Conservation (phyloP, 148 eudicot genomes). For the Chenopodium quinoa region DNA sequence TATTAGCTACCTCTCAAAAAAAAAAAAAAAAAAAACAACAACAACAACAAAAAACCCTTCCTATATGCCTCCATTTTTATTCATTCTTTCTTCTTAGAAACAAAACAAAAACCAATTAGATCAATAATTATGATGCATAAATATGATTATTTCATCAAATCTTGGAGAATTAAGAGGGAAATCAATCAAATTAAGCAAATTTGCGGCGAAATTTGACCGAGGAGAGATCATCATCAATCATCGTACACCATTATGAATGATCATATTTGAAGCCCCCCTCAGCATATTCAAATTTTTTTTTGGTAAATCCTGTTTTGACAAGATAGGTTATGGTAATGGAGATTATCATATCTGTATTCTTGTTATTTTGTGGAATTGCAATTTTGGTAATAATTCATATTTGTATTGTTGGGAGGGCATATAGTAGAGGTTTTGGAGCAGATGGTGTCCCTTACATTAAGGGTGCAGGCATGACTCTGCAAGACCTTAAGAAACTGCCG, state of each 20-base stretch:
- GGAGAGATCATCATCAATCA: neutral
- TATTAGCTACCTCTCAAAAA: neutral
- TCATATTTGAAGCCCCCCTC: too few species aligned
- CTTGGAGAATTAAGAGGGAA: constrained; percentile 7
- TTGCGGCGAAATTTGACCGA: neutral
- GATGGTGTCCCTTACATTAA: constrained; percentile 23
- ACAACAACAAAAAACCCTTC: neutral
- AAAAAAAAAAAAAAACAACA: neutral
- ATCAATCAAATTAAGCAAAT: neutral
- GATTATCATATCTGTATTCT: constrained; percentile 31
- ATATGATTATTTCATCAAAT: constrained; percentile 1
- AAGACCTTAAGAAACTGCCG: constrained; percentile 61
- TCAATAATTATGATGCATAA: constrained; percentile 2
- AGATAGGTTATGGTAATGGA: constrained; percentile 31
- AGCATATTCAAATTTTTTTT: neutral
- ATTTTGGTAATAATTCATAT: constrained; percentile 36
- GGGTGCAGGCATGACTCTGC: constrained; percentile 39
- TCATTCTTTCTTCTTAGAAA: too few species aligned
- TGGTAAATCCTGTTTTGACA: neutral
- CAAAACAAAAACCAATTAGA: neutral
- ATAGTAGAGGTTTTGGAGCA: constrained; percentile 25
- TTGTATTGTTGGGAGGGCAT: constrained; percentile 43
- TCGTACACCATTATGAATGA: neutral
- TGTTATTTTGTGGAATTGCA: constrained; percentile 37
- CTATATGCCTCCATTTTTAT: neutral